These are phyloP conservation scores for Fraxinus angustifolia DNA, from an alignment of 305 asterid genomes.

Conservation along the genomic window DNA sequence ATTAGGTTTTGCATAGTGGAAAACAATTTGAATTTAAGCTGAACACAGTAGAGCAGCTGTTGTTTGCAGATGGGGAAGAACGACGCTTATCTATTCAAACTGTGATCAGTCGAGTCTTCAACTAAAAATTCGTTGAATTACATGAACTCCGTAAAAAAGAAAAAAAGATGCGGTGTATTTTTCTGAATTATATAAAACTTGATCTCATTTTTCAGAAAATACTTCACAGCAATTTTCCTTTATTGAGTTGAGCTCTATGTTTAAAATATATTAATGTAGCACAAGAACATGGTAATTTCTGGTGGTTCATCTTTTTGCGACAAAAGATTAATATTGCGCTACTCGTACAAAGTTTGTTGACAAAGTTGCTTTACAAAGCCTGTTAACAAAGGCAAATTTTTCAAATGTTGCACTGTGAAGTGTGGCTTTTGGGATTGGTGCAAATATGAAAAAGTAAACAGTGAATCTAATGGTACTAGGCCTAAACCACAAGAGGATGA, in stretches of 20 bases:
- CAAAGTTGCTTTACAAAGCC: too few relatives aligned
- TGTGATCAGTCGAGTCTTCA: not conserved
- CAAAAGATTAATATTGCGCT: too few relatives aligned
- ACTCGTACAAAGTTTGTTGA: too few relatives aligned
- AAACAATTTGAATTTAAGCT: not conserved
- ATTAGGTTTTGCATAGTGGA: slow-evolving; percentile 45
- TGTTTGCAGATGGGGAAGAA: not conserved
- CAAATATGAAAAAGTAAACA: too few relatives aligned
- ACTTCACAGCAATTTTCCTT: not conserved
- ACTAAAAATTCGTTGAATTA: not conserved
- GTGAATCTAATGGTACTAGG: too few relatives aligned
- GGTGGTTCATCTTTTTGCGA: not conserved
- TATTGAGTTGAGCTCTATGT: not conserved
- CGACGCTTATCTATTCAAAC: not conserved
- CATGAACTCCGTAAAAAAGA: not conserved
- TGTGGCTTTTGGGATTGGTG: too few relatives aligned
- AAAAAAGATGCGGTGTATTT: not conserved
- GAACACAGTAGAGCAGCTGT: not conserved
- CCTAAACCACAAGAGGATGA: too few relatives aligned
- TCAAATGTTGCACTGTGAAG: too few relatives aligned
- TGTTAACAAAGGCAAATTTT: too few relatives aligned
- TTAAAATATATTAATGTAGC: not conserved
- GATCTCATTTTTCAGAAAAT: not conserved
- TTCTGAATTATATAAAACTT: not conserved
- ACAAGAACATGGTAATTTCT: not conserved